Conservation (phyloP, 805 yeast genomes). For the Hanseniaspora lindneri region DNA sequence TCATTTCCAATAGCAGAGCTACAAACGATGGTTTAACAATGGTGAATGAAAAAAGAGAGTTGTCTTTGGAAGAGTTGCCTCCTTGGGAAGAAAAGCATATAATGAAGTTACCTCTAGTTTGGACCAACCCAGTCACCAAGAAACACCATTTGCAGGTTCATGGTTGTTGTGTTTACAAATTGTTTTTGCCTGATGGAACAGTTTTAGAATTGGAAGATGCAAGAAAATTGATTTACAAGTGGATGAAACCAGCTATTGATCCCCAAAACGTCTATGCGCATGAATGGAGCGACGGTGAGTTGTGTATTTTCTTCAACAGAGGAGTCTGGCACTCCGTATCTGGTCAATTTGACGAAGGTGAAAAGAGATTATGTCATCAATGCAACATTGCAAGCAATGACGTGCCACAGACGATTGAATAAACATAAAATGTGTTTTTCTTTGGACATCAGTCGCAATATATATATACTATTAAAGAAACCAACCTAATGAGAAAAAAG, state of each 20-base stretch:
- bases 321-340: conserved; percentile 91
- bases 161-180: conserved; percentile 70
- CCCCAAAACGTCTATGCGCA: conserved; percentile 69
- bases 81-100: conserved; percentile 71
- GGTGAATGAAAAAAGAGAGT: conserved; percentile 68
- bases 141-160: conserved; percentile 77
- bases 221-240: conserved; percentile 52
- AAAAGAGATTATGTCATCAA: conserved; percentile 81
- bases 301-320: conserved; percentile 75
- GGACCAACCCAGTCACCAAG: conserved; percentile 84
- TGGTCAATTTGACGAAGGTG: conserved; percentile 70
- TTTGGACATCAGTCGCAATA: no score
- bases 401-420: conserved; percentile 39
- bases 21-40: conserved; percentile 79
- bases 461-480: no score
- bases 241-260: conserved; percentile 78
- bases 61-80: conserved; percentile 56
- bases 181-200: conserved; percentile 45
- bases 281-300: conserved; percentile 72
- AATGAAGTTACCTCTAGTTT: conserved; percentile 70
- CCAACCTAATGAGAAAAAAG: background rate
- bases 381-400: conserved; percentile 77
- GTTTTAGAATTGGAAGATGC: conserved; percentile 58
- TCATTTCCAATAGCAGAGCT: conserved; percentile 67
- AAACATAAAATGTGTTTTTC: no score